These are phyloP conservation scores for Tulasnella sp. DNA, from an alignment of 768 basidiomycete genomes.

Conservation along the genomic window DNA sequence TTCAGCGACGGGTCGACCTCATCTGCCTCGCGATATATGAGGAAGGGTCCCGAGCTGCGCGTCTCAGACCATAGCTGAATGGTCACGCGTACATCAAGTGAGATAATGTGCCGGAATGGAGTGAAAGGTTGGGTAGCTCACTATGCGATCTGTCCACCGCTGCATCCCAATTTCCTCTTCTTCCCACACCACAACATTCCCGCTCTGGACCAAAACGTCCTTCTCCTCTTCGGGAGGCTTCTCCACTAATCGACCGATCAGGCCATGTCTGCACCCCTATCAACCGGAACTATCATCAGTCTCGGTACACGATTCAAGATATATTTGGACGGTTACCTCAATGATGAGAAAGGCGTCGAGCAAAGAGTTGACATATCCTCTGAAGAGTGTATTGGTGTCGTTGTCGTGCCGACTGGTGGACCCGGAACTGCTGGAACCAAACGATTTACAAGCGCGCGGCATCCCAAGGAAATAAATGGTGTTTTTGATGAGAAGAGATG, in stretches of 20 bases:
- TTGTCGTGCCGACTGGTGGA: too few relatives aligned
- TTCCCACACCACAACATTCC: background rate
- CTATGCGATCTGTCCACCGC: constrained; percentile 5
- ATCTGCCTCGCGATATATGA: background rate
- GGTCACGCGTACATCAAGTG: too few relatives aligned
- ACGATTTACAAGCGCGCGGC: too few relatives aligned
- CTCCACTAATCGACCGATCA: background rate
- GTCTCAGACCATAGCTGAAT: constrained; percentile 3
- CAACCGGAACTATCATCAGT: background rate
- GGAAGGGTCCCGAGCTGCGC: background rate
- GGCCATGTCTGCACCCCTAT: background rate
- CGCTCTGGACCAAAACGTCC: background rate
- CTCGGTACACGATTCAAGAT: too few relatives aligned
- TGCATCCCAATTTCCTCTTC: background rate
- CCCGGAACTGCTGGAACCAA: too few relatives aligned
- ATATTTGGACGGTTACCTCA: background rate
- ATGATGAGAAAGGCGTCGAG: background rate
- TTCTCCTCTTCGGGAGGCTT: background rate
- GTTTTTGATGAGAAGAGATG: too few relatives aligned
- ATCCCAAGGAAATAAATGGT: too few relatives aligned
- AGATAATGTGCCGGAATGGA: too few relatives aligned
- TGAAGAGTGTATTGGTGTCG: background rate
- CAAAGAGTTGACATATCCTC: background rate
- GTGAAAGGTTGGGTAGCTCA: too few relatives aligned
- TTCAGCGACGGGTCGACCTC: background rate